Base-by-base conservation (phyloP, 2,329 filamentous ascomycete genomes). In the Talaromyces funiculosus region DNA sequence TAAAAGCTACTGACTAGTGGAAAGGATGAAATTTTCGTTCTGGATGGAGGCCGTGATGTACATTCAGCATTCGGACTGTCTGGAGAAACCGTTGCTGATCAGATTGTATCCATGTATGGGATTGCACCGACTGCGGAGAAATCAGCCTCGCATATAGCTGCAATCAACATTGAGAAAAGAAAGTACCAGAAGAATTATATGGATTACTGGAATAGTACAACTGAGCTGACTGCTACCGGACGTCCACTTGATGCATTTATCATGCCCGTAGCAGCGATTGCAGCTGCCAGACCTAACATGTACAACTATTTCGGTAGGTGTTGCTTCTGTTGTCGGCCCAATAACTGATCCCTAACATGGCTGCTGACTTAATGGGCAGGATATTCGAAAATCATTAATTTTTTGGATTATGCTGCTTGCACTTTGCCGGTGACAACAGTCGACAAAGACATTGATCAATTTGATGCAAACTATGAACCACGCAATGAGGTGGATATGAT, bases 241-340 rank as follows among this genome's bases (percentile, higher is more conserved):
- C 65, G 71, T 69, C 1, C 70, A 76, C 80, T 84, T 0, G 83
- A 84, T 63, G 82, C 80, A 0, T 69, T 85, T 1, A 78, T 85
- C 12, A 75, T 77, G 63, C 80, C 82, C 0, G 66, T 82, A 8
- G 79, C 81, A 2, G 80, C 82, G 0, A 79, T 81, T 57, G 75
- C 81, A 2, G 81, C 81, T 42, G 77, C 80, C 0, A 75, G 79
- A 49, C 80, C 78, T 0, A 74, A 76, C 9, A 76, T 75, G 58
- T 82, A 75, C 64, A 77, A 74, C 31, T 59, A 66, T 38, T 61
- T 31, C 22, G 56, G 65, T 66, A 18, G 45, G 54, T 22, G 10
- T 33, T 10, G 10, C 10, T 35, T 14, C 29, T 12, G 47, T 3
- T 22, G 9, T 33, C n/a, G 20, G 22, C 8, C 20, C 9, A 18